Conservation (phyloP, 2,329 filamentous ascomycete genomes). For the Diaporthe capsici region DNA sequence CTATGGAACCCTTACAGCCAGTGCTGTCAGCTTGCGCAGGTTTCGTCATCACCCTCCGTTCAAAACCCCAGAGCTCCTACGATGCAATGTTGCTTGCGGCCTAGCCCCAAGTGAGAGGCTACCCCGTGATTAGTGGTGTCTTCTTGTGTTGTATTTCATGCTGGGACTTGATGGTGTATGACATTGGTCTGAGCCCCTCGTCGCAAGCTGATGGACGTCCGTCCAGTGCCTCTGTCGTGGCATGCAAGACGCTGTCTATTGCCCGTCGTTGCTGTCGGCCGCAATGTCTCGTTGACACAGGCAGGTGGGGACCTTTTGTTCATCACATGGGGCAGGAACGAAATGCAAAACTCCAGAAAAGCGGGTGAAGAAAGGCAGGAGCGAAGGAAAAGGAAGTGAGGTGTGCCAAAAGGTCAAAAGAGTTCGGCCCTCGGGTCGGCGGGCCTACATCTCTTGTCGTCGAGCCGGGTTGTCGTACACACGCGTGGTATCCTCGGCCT, state of each 20-base stretch:
- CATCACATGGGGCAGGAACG: background rate
- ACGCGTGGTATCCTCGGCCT: background rate
- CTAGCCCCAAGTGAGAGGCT: background rate
- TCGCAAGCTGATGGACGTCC: background rate
- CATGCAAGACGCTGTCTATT: background rate
- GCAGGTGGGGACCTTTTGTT: background rate
- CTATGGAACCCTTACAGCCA: background rate
- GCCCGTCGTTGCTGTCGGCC: background rate
- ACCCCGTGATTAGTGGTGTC: background rate
- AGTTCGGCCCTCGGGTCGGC: constrained; percentile 39
- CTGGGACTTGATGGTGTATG: background rate
- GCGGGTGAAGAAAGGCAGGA: background rate
- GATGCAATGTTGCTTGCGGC: background rate
- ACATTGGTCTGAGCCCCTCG: too few species aligned
- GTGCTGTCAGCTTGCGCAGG: background rate
- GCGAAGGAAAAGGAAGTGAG: background rate
- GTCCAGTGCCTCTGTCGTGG: background rate
- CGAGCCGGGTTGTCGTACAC: background rate
- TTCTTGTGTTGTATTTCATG: background rate
- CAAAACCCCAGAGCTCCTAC: background rate
- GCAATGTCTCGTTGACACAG: background rate
- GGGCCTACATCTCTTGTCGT: constrained; percentile 30
- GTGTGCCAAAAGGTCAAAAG: constrained; percentile 12
- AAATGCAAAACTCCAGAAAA: background rate
- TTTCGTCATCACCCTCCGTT: background rate